These are phyloP conservation scores for Xylariaceae sp. DNA, from an alignment of 2,329 filamentous ascomycete genomes.

Conservation along the genomic window DNA sequence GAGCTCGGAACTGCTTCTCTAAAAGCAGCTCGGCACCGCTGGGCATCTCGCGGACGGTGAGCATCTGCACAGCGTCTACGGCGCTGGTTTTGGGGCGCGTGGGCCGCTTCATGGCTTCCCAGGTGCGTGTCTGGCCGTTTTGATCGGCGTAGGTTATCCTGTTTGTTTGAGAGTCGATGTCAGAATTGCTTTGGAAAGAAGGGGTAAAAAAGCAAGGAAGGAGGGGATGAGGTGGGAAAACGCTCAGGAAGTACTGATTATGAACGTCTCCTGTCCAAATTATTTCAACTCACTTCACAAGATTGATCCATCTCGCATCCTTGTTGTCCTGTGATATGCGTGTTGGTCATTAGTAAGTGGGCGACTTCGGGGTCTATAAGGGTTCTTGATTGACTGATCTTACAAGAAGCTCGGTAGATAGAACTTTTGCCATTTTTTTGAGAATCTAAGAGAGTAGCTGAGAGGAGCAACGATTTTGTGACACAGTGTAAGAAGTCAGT, in stretches of 20 bases:
- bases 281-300: conserved; percentile 25
- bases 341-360: not conserved
- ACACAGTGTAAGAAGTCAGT: too few species aligned
- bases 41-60: conserved; percentile 22
- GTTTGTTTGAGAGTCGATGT: not conserved
- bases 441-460: too few species aligned
- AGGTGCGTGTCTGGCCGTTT: conserved; percentile 26
- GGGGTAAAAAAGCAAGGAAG: too few species aligned
- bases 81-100: conserved; percentile 25
- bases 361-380: not conserved
- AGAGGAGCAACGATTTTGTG: too few species aligned
- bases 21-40: conserved; percentile 31
- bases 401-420: conserved; percentile 30
- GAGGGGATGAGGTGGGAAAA: too few species aligned
- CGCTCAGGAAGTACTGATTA: too few species aligned
- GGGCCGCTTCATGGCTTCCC: conserved; percentile 27
- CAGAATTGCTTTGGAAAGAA: not conserved
- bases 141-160: conserved; percentile 31
- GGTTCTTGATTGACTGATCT: conserved; percentile 6
- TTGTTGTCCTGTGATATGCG: conserved; percentile 27
- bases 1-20: conserved; percentile 38
- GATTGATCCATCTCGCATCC: conserved; percentile 31
- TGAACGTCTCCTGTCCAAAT: too few species aligned
- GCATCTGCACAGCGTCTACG: conserved; percentile 30
- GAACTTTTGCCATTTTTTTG: conserved; percentile 21